phyloP scores from a whole-genome alignment of 176 grass and related monocot genomes.

The Zoysia japonica region DNA sequence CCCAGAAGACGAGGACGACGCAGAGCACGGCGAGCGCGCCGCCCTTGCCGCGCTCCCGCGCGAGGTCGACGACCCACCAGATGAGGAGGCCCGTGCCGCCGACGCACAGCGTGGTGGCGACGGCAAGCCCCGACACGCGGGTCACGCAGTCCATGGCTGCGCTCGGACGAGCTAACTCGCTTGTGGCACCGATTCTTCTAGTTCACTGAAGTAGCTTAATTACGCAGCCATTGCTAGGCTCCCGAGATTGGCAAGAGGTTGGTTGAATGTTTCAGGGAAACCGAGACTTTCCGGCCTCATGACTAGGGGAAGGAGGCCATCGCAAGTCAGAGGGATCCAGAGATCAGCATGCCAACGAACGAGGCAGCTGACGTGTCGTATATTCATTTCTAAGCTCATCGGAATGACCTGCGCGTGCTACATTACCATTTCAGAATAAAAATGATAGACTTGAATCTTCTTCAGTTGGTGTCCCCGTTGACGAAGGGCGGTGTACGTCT shows the following conservation, averaged over 20 bases:
- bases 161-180: not conserved
- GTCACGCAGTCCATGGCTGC: not conserved
- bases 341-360: not conserved
- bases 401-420: too few relatives aligned
- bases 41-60: not conserved
- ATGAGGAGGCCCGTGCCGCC: conserved; percentile 4
- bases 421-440: not conserved
- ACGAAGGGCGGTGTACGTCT: not conserved
- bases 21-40: not conserved
- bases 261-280: too few relatives aligned
- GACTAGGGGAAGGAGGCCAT: too few relatives aligned
- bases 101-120: conserved; percentile 15
- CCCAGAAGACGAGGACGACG: conserved; percentile 2
- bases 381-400: not conserved
- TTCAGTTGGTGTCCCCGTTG: not conserved
- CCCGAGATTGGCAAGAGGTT: too few relatives aligned
- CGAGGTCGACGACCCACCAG: not conserved
- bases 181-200: too few relatives aligned
- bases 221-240: too few relatives aligned
- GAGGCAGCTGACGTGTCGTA: not conserved
- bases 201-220: too few relatives aligned
- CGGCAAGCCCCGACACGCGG: conserved; percentile 1
- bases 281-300: too few relatives aligned
- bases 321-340: not conserved
- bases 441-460: not conserved